Conservation (phyloP, 371 early-diverging fungal genomes). For the Cokeromyces recurvatus region DNA sequence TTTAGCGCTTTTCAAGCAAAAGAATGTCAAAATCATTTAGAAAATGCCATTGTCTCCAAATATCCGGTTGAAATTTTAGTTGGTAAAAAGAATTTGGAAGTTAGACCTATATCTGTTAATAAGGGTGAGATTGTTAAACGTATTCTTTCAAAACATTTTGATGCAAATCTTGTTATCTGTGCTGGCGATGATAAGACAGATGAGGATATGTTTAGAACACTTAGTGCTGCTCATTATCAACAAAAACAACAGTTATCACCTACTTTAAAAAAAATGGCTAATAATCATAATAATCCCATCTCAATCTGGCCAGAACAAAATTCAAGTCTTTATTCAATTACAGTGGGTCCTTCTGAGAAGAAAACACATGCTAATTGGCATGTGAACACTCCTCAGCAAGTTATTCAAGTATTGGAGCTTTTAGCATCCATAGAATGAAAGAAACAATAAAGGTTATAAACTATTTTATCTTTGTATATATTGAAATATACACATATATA, state of each 20-base stretch:
- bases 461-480: too few species aligned
- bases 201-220: slow-evolving; percentile 88
- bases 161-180: slow-evolving; percentile 82
- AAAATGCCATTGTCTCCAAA: slow-evolving; percentile 71
- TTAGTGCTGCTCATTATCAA: slow-evolving; percentile 28
- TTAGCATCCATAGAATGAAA: slow-evolving; percentile 6
- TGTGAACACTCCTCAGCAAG: slow-evolving; percentile 45
- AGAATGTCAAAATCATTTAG: slow-evolving; percentile 84
- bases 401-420: slow-evolving; percentile 34
- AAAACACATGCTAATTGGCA: slow-evolving; percentile 83
- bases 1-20: slow-evolving; percentile 72
- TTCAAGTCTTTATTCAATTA: slow-evolving; percentile 21
- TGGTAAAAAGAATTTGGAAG: slow-evolving; percentile 95
- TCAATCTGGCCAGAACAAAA: slow-evolving; percentile 6
- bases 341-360: slow-evolving; percentile 55
- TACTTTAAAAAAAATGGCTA: neutral
- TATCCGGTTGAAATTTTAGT: slow-evolving; percentile 88
- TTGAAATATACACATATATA: too few species aligned
- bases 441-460: neutral
- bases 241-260: slow-evolving; percentile 2
- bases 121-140: slow-evolving; percentile 93
- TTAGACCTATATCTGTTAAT: slow-evolving; percentile 71
- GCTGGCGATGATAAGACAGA: slow-evolving; percentile 97
- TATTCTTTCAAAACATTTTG: slow-evolving; percentile 51
- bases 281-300: neutral